Percentiles rank a stretch among this genome's conserved stretches.
Conservation (phyloP, 768 basidiomycete species). For the Lactarius vividus region DNA sequence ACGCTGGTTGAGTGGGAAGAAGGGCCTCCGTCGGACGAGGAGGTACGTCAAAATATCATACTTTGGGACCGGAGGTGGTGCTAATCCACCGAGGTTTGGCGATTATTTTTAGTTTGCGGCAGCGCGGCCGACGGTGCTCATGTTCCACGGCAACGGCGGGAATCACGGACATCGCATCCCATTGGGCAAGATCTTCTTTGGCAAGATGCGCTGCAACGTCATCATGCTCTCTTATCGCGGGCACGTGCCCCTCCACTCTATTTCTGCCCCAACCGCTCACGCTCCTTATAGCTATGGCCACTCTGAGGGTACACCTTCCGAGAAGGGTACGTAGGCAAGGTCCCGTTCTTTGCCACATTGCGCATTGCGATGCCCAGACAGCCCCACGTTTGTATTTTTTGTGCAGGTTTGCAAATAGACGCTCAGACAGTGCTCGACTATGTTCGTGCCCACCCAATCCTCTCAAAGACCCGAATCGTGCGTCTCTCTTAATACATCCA, state of each 20-base stretch:
- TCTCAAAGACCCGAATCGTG: slow-evolving; percentile 69
- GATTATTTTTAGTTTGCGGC: slow-evolving; percentile 39
- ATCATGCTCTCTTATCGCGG: slow-evolving; percentile 93
- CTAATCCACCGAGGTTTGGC: background rate
- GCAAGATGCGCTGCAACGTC: slow-evolving; percentile 87
- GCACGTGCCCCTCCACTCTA: slow-evolving; percentile 40
- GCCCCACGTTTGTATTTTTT: background rate
- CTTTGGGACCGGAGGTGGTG: background rate
- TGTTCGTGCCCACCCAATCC: slow-evolving; percentile 56
- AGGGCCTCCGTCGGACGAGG: slow-evolving; percentile 47
- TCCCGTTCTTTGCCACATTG: background rate
- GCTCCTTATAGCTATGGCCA: slow-evolving; percentile 67
- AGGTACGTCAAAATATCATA: slow-evolving; percentile 41
- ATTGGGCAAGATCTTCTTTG: slow-evolving; percentile 76
- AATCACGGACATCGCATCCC: slow-evolving; percentile 91
- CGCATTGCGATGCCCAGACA: background rate
- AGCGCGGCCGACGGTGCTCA: slow-evolving; percentile 77
- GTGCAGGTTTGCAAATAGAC: slow-evolving; percentile 72
- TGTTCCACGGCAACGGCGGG: slow-evolving; percentile 92
- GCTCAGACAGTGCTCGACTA: slow-evolving; percentile 83
- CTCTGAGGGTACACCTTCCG: slow-evolving; percentile 84
- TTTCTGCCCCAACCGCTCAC: background rate
- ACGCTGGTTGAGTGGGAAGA: slow-evolving; percentile 34
- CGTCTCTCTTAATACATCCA: background rate
- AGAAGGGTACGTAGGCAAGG: slow-evolving; percentile 54